Evolutionary conservation across 176 grass and related monocot species (phyloP).

Genomic region (Oryza meyeriana): DNA sequence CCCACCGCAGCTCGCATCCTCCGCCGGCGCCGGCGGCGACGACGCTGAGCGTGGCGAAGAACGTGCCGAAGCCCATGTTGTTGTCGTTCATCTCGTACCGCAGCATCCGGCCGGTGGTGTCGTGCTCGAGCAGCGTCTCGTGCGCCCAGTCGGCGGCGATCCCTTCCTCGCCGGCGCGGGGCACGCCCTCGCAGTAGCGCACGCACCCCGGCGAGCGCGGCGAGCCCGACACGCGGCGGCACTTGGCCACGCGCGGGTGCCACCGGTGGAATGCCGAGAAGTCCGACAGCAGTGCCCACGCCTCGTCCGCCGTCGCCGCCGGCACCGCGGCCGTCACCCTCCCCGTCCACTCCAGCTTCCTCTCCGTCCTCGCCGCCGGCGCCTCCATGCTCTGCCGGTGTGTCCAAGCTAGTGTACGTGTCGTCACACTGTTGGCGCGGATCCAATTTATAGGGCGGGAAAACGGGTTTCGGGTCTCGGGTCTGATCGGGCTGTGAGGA

Average conservation of each 20-base stretch:
- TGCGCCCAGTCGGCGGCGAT: conserved; percentile 48
- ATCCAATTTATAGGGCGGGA: neutral
- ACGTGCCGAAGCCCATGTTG: conserved; percentile 73
- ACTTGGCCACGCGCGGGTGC: conserved; percentile 61
- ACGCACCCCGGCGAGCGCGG: conserved; percentile 47
- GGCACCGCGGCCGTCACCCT: conserved; percentile 34
- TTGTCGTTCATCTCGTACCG: conserved; percentile 81
- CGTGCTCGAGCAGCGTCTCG: conserved; percentile 73
- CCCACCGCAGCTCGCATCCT: conserved; percentile 40
- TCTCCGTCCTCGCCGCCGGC: neutral
- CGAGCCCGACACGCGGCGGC: conserved; percentile 42
- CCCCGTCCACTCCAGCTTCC: conserved; percentile 47
- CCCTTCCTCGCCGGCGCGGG: neutral
- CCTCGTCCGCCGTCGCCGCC: conserved; percentile 40
- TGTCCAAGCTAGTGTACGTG: neutral
- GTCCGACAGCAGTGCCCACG: conserved; percentile 69
- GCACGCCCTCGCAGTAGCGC: conserved; percentile 67
- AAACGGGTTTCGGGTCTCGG: neutral
- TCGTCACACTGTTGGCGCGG: neutral
- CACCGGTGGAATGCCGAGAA: conserved; percentile 66
- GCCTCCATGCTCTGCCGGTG: neutral
- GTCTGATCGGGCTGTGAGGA: neutral
- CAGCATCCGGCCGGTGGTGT: conserved; percentile 34
- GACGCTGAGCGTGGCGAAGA: conserved; percentile 62
- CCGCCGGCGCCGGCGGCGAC: neutral